phyloP scores from a whole-genome alignment of 2,329 filamentous ascomycete genomes.

The Colletotrichum trifolii region DNA sequence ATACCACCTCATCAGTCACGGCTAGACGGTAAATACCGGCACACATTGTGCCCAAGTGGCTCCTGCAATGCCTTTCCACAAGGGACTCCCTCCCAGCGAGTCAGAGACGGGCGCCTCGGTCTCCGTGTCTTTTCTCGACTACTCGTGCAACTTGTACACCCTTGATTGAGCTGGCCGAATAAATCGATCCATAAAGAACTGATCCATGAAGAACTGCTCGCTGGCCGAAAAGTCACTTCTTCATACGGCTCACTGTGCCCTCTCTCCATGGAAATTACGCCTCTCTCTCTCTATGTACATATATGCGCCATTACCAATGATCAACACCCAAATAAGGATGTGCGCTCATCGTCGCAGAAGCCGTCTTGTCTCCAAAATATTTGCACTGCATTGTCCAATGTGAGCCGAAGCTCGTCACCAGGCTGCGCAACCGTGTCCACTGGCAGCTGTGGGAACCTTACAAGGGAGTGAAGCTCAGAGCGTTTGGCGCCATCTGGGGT shows the following conservation, averaged over 20 bases:
- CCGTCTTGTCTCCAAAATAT: not conserved
- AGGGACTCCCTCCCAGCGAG: constrained; percentile 13
- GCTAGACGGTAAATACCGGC: constrained; percentile 21
- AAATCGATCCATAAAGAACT: no score
- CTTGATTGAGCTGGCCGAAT: not conserved
- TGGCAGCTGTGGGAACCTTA: constrained; percentile 6
- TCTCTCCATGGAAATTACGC: no score
- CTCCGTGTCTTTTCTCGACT: not conserved
- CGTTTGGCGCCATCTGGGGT: not conserved
- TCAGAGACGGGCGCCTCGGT: constrained; percentile 12
- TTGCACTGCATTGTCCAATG: constrained; percentile 17
- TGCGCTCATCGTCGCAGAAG: constrained; percentile 4
- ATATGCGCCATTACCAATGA: not conserved
- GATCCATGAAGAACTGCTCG: no score
- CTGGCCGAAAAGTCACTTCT: no score
- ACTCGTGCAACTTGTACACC: not conserved
- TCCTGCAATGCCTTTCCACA: constrained; percentile 7
- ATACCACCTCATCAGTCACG: constrained; percentile 6
- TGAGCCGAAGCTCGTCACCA: not conserved
- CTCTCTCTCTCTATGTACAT: no score
- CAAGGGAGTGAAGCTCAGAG: not conserved
- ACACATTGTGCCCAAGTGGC: constrained; percentile 2
- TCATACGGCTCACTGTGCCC: no score
- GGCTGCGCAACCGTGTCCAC: constrained; percentile 33
- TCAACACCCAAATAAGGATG: constrained; percentile 1